Evolutionary conservation across 257 asterid species (phyloP).

Genomic region (Solanum bulbocastanum): DNA sequence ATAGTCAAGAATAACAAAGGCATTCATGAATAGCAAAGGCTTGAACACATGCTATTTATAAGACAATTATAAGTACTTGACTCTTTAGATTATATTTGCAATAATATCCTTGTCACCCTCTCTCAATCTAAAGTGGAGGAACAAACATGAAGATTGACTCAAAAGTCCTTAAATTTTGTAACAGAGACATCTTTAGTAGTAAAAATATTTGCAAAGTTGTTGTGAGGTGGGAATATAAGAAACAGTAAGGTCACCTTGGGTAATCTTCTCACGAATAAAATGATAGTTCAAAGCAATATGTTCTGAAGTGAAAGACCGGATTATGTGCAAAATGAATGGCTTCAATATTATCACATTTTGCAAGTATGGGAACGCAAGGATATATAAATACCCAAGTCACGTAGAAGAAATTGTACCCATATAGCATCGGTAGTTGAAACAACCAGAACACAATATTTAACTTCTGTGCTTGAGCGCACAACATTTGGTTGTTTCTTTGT

Average conservation of each 20-base stretch:
- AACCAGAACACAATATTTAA: background rate
- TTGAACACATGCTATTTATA: background rate
- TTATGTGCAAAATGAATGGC: background rate
- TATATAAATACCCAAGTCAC: background rate
- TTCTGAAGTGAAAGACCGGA: background rate
- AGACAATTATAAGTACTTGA: background rate
- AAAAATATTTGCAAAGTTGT: background rate
- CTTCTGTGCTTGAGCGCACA: background rate
- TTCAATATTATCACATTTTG: background rate
- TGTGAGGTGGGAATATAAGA: background rate
- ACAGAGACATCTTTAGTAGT: background rate
- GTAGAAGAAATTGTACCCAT: background rate
- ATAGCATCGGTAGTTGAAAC: background rate
- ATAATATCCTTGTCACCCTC: background rate
- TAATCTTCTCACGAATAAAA: background rate
- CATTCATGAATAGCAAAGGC: too few relatives aligned
- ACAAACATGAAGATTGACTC: background rate
- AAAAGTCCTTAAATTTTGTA: background rate
- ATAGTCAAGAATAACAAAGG: background rate
- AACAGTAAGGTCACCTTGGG: background rate
- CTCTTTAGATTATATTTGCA: too few relatives aligned
- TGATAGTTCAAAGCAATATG: background rate
- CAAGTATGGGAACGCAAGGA: background rate
- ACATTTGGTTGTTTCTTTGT: background rate
- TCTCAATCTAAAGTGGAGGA: background rate